phyloP scores from a whole-genome alignment of 805 yeast genomes.

The Nakazawaea pomicola region DNA sequence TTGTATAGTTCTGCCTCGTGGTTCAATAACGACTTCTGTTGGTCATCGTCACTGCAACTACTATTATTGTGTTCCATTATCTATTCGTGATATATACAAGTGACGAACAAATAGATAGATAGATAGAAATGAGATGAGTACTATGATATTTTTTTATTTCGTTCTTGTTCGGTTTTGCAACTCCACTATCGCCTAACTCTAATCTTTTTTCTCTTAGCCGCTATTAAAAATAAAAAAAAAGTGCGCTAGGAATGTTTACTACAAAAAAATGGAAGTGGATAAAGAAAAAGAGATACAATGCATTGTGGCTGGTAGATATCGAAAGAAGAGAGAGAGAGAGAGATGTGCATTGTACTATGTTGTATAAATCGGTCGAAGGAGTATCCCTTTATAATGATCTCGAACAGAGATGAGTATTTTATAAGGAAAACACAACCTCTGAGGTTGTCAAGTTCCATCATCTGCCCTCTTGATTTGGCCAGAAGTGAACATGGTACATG shows the following conservation, averaged over 20 bases:
- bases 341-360: slow-evolving; percentile 49
- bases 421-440: slow-evolving; percentile 49
- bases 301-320: too few species aligned
- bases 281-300: too few species aligned
- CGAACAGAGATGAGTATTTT: slow-evolving; percentile 86
- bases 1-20: slow-evolving; percentile 5
- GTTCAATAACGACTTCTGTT: neutral
- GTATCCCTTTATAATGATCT: slow-evolving; percentile 68
- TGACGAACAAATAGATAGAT: too few species aligned
- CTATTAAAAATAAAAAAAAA: too few species aligned
- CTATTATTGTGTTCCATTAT: neutral
- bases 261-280: too few species aligned
- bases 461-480: slow-evolving; percentile 74
- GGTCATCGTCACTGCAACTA: neutral
- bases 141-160: too few species aligned
- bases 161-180: too few species aligned
- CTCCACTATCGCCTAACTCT: too few species aligned
- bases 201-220: too few species aligned
- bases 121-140: too few species aligned
- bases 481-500: slow-evolving; percentile 82
- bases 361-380: slow-evolving; percentile 72
- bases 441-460: slow-evolving; percentile 22
- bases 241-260: too few species aligned
- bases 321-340: too few species aligned
- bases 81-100: neutral